These are phyloP conservation scores for Eremothecium cymbalariae DNA, from an alignment of 1,139 yeast genomes.

Conservation along the genomic window DNA sequence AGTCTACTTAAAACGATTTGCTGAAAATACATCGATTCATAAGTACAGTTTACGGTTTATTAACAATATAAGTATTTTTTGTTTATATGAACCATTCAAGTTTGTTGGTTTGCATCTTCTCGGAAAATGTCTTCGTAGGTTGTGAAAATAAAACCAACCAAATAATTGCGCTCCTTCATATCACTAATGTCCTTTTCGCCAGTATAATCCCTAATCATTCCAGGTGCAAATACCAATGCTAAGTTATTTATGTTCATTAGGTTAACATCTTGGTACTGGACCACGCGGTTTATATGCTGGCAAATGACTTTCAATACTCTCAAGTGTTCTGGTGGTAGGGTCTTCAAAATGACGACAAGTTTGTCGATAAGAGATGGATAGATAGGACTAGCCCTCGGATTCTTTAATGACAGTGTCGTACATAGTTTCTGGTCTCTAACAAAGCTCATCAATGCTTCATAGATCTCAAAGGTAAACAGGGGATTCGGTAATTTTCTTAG, in stretches of 20 bases:
- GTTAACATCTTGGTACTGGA: slow-evolving; percentile 42
- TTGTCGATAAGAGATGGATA: slow-evolving; percentile 26
- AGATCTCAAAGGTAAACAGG: slow-evolving; percentile 58
- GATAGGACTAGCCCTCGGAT: slow-evolving; percentile 6
- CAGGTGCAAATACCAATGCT: slow-evolving; percentile 94
- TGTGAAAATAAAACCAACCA: slow-evolving; percentile 67
- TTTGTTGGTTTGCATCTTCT: background rate
- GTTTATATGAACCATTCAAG: no score
- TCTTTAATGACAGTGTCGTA: slow-evolving; percentile 13
- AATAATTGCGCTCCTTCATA: slow-evolving; percentile 73
- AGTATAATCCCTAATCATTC: slow-evolving; percentile 69
- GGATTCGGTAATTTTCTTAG: slow-evolving; percentile 81
- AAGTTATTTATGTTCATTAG: slow-evolving; percentile 77
- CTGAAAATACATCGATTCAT: no score
- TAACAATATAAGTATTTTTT: no score
- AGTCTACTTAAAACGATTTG: no score
- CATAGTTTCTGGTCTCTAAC: slow-evolving; percentile 32
- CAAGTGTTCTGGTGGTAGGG: slow-evolving; percentile 63
- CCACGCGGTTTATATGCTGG: slow-evolving; percentile 56
- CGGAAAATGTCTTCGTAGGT: slow-evolving; percentile 31
- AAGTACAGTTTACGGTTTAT: no score
- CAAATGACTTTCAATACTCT: slow-evolving; percentile 49
- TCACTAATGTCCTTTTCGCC: slow-evolving; percentile 83
- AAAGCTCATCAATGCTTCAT: slow-evolving; percentile 55
- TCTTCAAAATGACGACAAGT: slow-evolving; percentile 33